These are phyloP conservation scores for Xylaria curta DNA, from an alignment of 495 filamentous ascomycete genomes.

Conservation along the genomic window DNA sequence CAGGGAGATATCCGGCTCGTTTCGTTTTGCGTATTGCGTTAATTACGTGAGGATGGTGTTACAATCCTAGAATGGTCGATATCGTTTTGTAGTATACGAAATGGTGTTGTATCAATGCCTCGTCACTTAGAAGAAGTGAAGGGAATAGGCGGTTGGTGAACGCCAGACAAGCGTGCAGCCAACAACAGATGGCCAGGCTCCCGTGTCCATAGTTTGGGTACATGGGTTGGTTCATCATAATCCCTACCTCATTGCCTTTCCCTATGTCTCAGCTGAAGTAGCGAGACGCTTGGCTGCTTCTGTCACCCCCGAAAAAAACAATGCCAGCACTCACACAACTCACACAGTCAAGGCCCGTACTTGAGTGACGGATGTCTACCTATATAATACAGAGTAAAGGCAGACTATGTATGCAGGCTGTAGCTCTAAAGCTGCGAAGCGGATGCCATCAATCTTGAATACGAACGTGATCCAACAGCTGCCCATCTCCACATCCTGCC, in stretches of 20 bases:
- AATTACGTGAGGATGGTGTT: background rate
- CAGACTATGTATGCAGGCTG: background rate
- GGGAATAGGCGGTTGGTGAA: background rate
- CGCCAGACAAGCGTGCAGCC: slow-evolving; percentile 2
- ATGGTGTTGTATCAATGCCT: background rate
- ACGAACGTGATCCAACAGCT: background rate
- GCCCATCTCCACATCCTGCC: background rate
- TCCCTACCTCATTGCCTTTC: background rate
- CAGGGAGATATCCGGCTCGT: background rate
- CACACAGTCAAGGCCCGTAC: background rate
- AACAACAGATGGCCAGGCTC: background rate
- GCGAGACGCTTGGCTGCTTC: background rate
- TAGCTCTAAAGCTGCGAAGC: background rate
- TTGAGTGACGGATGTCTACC: background rate
- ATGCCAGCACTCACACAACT: background rate
- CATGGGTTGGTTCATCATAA: background rate
- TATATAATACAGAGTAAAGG: background rate
- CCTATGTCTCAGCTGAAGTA: slow-evolving; percentile 6
- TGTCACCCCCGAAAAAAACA: too few relatives aligned
- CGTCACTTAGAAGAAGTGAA: background rate
- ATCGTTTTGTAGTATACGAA: background rate
- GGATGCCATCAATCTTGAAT: background rate
- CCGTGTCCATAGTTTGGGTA: background rate
- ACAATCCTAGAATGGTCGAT: background rate
- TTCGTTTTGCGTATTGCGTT: background rate